Conservation (phyloP, 202 grass and related monocot genomes). For the Setaria italica region DNA sequence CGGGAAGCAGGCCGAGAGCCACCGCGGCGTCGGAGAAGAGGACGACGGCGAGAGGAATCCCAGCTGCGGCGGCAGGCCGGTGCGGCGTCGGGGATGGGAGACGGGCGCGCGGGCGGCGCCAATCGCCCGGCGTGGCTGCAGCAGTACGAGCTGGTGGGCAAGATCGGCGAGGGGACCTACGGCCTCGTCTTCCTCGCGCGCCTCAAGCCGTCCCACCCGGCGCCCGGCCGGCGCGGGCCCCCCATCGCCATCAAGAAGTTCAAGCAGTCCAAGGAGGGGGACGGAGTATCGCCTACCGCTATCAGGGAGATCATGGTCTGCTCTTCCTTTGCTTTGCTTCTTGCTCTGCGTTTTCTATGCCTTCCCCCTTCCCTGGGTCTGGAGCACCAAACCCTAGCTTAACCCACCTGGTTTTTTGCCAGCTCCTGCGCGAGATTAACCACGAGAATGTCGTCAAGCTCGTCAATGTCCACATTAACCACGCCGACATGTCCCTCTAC, state of each 20-base stretch:
- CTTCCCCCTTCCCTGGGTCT: neutral
- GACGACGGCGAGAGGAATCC: neutral
- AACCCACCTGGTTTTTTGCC: neutral
- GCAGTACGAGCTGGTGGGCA: constrained; percentile 95
- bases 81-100: constrained; percentile 63
- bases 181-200: constrained; percentile 95
- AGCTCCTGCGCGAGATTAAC: constrained; percentile 88
- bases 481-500: constrained; percentile 97
- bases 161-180: constrained; percentile 98
- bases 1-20: constrained; percentile 16
- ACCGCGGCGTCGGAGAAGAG: constrained; percentile 29
- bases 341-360: neutral
- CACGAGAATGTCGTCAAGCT: constrained; percentile 98
- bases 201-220: constrained; percentile 71
- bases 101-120: constrained; percentile 59
- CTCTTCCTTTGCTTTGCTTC: constrained; percentile 14
- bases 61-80: constrained; percentile 32
- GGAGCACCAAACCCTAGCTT: constrained; percentile 43
- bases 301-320: constrained; percentile 93
- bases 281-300: constrained; percentile 91
- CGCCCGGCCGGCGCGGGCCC: constrained; percentile 64
- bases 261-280: constrained; percentile 98
- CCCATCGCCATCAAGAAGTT: constrained; percentile 98
- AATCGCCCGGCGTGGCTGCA: constrained; percentile 92
- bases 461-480: constrained; percentile 99